Evolutionary conservation across 345 rosid genomes (phyloP), one percentile per base, ranked within the genome.

Genomic region (Camelina laxa): DNA sequence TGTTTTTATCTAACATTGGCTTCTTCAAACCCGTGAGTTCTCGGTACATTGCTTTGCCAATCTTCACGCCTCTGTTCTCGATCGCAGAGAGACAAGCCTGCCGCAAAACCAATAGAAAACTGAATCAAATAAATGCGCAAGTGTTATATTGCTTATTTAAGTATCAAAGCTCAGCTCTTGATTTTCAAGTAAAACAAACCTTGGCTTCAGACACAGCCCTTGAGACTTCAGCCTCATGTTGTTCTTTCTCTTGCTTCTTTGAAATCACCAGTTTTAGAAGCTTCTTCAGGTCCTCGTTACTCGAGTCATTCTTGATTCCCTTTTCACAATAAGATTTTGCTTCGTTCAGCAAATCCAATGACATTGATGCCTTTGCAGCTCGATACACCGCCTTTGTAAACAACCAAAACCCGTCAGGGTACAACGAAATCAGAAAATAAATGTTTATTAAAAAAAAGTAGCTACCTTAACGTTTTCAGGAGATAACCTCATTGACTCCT

Each of bases 341-440:
- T 66, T 94, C 93, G n/a, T 60, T 15, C 65, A 88, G 81, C 78
- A 90, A 79, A 73, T 85, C 86, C 73, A 94, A 47, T 3, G 85
- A 80, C 77, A 88, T 22, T 13, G 93, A 86, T 9, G 97, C 95
- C 82, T 91, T 94, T 64, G 96, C 91, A 78, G 93, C 96, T 75
- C 98, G 89, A 83, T 91, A 94, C 54, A 80, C 69, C 0, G 96
- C 98, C 97, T 91, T 56, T 21, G 4, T 1, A 7, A 67, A 77
- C 16, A 56, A 42, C 2, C 3, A 3, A 44, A 61, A 9, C 42
- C 12, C 7, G 24, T 71, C 58, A 60, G 0, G 8, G 60, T 60
- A 39, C 27, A 24, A 39, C 1, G 57, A 48, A 19, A 21, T 10
- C 17, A 53, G 5, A 64, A 56, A 20, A n/a, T 11, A 21, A 3